Conservation (phyloP, 176 grass and related monocot species). For the Musa troglodytarum region DNA sequence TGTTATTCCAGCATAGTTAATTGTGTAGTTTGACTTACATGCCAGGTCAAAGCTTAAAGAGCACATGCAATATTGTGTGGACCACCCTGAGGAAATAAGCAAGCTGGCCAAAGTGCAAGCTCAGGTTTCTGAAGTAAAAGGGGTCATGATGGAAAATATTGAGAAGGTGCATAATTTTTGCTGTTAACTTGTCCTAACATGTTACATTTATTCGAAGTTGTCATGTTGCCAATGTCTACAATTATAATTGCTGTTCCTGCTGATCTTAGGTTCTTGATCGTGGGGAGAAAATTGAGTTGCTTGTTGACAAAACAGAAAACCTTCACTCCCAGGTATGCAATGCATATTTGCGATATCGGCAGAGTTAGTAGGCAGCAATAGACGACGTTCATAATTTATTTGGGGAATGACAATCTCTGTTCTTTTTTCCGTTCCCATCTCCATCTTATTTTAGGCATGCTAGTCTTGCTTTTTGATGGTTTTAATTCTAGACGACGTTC, state of each 20-base stretch:
- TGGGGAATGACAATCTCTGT: background rate
- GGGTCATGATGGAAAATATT: background rate
- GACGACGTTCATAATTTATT: background rate
- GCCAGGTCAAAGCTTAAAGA: background rate
- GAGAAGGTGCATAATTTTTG: background rate
- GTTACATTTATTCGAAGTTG: too few relatives aligned
- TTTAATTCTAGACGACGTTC: background rate
- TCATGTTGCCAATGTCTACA: background rate
- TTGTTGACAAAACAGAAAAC: background rate
- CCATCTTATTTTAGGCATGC: background rate
- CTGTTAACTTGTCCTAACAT: background rate
- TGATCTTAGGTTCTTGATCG: background rate
- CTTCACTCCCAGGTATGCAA: background rate
- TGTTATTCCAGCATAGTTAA: background rate
- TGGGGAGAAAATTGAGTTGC: constrained; percentile 1
- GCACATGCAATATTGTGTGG: background rate
- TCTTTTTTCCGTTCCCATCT: too few relatives aligned
- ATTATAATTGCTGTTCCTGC: background rate
- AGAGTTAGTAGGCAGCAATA: background rate
- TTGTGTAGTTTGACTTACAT: background rate
- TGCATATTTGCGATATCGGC: background rate
- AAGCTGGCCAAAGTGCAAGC: background rate
- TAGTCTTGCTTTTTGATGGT: background rate
- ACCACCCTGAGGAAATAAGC: background rate
- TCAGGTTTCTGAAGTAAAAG: background rate